phyloP scores from a whole-genome alignment of 441 rosid genomes.

The Raphanus hybrid region DNA sequence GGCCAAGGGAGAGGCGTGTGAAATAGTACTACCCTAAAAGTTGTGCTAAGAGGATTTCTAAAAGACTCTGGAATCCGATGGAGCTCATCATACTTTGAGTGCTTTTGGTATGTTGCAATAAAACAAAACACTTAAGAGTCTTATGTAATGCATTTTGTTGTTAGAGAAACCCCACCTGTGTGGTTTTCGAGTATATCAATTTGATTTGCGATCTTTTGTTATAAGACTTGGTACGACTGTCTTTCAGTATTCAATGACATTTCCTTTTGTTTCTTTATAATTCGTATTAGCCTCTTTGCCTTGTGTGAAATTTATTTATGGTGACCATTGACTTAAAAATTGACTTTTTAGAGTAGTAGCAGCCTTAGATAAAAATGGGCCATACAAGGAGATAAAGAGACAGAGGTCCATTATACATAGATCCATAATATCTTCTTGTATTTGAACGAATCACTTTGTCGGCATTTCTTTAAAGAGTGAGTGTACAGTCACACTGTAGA shows the following conservation, averaged over 20 bases:
- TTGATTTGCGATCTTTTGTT: constrained; percentile 20
- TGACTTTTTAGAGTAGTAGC: not conserved
- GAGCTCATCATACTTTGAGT: constrained; percentile 17
- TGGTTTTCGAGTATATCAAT: constrained; percentile 37
- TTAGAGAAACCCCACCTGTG: constrained; percentile 5
- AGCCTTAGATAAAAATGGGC: constrained; percentile 30
- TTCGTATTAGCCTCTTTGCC: not conserved
- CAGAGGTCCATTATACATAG: not conserved
- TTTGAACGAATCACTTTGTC: constrained; percentile 8
- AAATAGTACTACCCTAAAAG: constrained; percentile 37
- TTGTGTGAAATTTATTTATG: not conserved
- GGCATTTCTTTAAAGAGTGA: not conserved
- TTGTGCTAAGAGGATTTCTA: not conserved
- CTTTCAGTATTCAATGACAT: constrained; percentile 5
- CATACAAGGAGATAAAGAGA: not conserved
- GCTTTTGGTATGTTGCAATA: constrained; percentile 34
- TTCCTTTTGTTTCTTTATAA: not conserved
- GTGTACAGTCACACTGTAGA: not conserved
- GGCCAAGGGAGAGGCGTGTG: constrained; percentile 47
- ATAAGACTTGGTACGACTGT: constrained; percentile 13
- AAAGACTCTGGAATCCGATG: not conserved
- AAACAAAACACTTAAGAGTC: constrained; percentile 21
- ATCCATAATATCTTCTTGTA: not conserved
- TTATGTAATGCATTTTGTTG: constrained; percentile 22
- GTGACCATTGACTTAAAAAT: not conserved